Conservation (phyloP, 352 stramenopile species). For the Aphanomyces astaci region DNA sequence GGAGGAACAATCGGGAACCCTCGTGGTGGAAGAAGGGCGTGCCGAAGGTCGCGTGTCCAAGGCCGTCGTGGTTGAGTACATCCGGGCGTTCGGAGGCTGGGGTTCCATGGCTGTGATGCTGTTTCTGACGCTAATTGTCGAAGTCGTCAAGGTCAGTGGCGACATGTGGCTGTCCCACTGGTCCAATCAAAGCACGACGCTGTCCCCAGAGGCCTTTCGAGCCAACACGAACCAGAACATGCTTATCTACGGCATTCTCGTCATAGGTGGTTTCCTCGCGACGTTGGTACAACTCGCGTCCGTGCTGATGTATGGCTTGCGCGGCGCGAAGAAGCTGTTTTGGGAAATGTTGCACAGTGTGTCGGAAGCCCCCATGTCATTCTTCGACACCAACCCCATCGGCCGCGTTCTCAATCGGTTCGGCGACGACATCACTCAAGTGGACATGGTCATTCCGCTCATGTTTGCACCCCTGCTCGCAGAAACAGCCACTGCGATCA, state of each 20-base stretch:
- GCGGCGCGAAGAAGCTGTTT: constrained; percentile 67
- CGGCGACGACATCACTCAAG: constrained; percentile 35
- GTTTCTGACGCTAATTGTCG: not conserved
- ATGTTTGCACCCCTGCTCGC: constrained; percentile 53
- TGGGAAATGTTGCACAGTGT: constrained; percentile 51
- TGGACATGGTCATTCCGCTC: constrained; percentile 83
- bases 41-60: constrained; percentile 49
- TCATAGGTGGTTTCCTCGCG: not conserved
- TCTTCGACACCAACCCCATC: constrained; percentile 77
- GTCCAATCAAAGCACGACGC: not conserved
- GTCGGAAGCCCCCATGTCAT: constrained; percentile 71
- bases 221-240: constrained; percentile 29
- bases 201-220: not conserved
- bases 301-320: constrained; percentile 34
- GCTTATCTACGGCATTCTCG: constrained; percentile 6
- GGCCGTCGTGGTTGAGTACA: constrained; percentile 48
- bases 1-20: not conserved
- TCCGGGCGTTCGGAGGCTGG: constrained; percentile 35
- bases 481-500: constrained; percentile 64
- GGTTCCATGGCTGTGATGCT: not conserved
- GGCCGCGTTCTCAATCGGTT: constrained; percentile 76
- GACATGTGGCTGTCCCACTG: constrained; percentile 15
- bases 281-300: not conserved
- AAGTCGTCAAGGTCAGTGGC: constrained; percentile 1
- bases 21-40: constrained; percentile 67